Evolutionary conservation across 176 grass and related monocot genomes (phyloP), one percentile per base, ranked within the genome.

Genomic region (Oryza brachyantha): DNA sequence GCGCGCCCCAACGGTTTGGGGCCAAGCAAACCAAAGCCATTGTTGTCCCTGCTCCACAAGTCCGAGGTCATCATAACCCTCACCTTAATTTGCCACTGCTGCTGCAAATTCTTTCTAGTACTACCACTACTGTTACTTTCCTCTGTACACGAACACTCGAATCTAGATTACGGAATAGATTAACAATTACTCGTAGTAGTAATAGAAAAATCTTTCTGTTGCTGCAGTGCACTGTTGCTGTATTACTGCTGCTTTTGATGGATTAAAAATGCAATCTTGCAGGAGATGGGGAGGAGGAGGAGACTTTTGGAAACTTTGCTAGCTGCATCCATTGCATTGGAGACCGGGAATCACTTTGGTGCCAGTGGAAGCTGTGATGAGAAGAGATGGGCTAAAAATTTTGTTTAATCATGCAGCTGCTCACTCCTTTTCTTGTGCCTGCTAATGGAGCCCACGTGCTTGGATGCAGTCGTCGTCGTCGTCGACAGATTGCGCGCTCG

Each of bases 391-490:
- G 66, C 13, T 61, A 29, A 79, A 32, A 79, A 32, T 62, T 62
- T 24, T 38, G 34, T 29, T 76, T 65, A 65, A 70, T 68, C 40
- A 86, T 46, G 59, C 13, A 24, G 37, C 24, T 76, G n/a, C 3
- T 50, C 57, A 71, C 11, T 11, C 68, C 50, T 73, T 74, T 79
- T 5, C 82, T 52, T 65, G n/a, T 71, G 84, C 46, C 48, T 46
- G 73, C 77, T 59, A n/a, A 78, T 66, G 85, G 66, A 35, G 59
- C 36, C 60, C 87, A 89, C 66, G 77, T 85, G 87, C 36, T 29
- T 19, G 65, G 72, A 39, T 9, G 54, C 69, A 39, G 77, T 32
- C 52, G 0, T 57, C 19, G 50, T 58, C 43, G 43, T 6, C 52
- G n/a, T 59, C 39, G 38, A 61, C 77, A 69, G 34, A 22, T n/a